Evolutionary conservation across 129 eudicot species (phyloP).

Genomic region (Centaurea solstitialis): DNA sequence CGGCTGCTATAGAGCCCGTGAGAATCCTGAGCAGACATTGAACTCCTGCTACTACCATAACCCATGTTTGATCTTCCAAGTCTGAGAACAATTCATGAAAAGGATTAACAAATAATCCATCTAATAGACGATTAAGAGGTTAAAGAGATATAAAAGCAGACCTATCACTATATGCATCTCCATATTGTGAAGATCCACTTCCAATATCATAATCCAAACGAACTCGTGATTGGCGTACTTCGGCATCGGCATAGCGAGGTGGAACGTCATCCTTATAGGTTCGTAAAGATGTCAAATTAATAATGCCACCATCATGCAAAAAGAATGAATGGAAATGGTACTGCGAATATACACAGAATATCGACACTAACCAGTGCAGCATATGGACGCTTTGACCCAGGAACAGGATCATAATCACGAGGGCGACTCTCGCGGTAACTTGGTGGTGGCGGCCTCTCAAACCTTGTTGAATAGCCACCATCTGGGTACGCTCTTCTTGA

Average conservation of each 20-base stretch:
- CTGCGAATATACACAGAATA: not conserved
- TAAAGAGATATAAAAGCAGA: constrained; percentile 15
- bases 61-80: constrained; percentile 82
- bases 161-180: constrained; percentile 91
- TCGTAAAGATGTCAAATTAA: not conserved
- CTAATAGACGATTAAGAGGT: not conserved
- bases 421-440: constrained; percentile 80
- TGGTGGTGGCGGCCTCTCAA: constrained; percentile 91
- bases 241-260: constrained; percentile 78
- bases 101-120: not conserved
- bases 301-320: not conserved
- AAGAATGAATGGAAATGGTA: not conserved
- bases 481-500: constrained; percentile 71
- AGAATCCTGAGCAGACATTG: constrained; percentile 73
- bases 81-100: constrained; percentile 36
- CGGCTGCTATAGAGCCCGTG: constrained; percentile 85
- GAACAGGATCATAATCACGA: constrained; percentile 71
- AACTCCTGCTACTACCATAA: constrained; percentile 66
- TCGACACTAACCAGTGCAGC: constrained; percentile 60
- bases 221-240: constrained; percentile 82
- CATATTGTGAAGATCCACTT: constrained; percentile 71
- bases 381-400: constrained; percentile 95
- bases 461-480: constrained; percentile 66
- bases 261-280: constrained; percentile 75
- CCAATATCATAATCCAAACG: constrained; percentile 87